These are phyloP conservation scores for Carpinus fangiana DNA, from an alignment of 306 rosid genomes.

Conservation along the genomic window DNA sequence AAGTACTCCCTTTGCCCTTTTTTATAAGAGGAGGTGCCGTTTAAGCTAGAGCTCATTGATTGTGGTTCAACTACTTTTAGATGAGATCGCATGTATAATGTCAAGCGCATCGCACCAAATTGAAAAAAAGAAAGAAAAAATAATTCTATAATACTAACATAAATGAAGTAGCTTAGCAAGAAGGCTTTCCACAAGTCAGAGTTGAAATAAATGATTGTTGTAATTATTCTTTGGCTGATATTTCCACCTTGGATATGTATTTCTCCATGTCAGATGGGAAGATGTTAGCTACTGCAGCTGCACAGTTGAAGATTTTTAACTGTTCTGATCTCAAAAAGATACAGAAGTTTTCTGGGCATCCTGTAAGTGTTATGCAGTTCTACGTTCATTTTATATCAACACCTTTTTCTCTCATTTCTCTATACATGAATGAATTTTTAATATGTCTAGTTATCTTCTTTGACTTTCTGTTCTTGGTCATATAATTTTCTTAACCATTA, in stretches of 20 bases:
- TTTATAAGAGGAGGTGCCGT: not conserved
- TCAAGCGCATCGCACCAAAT: not conserved
- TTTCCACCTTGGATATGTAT: constrained; percentile 22
- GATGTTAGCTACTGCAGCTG: constrained; percentile 84
- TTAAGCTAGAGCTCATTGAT: not conserved
- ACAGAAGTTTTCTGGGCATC: constrained; percentile 92
- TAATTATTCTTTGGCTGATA: constrained; percentile 31
- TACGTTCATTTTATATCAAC: not conserved
- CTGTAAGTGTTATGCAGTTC: constrained; percentile 65
- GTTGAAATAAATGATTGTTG: constrained; percentile 16
- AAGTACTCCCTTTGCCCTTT: not conserved
- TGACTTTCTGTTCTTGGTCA: constrained; percentile 18
- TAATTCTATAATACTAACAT: constrained; percentile 10
- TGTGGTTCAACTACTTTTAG: not conserved
- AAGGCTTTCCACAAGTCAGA: constrained; percentile 26
- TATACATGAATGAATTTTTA: not conserved
- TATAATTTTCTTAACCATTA: constrained; percentile 32
- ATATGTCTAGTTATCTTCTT: constrained; percentile 13
- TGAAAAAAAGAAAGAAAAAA: not conserved
- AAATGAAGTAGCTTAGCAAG: not conserved
- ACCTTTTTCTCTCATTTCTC: constrained; percentile 14
- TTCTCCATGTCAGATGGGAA: constrained; percentile 65
- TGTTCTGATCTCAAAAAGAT: constrained; percentile 68
- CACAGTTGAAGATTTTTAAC: constrained; percentile 71
- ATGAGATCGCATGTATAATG: not conserved